A percentile compares a stretch with the other conserved stretches of the same genome.
Evolutionary conservation across 2,329 filamentous ascomycete genomes (phyloP).

Genomic region (Phialocephala sp.): DNA sequence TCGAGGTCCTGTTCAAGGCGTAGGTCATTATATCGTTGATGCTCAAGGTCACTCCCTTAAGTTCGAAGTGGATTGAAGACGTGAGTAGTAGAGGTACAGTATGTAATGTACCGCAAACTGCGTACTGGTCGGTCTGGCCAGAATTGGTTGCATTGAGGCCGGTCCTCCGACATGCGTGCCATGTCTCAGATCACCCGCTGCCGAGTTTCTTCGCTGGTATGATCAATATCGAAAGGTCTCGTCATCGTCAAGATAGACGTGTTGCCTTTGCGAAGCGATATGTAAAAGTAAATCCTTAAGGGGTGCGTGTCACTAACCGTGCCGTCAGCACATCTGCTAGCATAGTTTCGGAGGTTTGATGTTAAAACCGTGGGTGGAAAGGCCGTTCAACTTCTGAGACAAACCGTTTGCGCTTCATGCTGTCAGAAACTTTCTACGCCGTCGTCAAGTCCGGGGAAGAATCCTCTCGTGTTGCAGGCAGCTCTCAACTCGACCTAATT

Average conservation of each 20-base stretch:
- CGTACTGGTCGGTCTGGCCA: too few species aligned
- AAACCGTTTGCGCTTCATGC: background rate
- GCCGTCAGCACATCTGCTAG: background rate
- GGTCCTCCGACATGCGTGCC: too few species aligned
- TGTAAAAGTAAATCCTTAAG: background rate
- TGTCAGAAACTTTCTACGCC: background rate
- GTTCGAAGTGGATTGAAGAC: too few species aligned
- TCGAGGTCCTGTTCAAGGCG: too few species aligned
- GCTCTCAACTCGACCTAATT: background rate
- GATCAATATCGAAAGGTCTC: background rate
- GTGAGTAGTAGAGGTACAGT: too few species aligned
- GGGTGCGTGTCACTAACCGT: background rate
- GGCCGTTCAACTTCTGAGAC: background rate
- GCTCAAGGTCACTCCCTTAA: too few species aligned
- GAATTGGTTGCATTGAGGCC: too few species aligned
- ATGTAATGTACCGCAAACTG: too few species aligned
- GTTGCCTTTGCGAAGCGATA: background rate
- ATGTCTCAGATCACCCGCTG: too few species aligned
- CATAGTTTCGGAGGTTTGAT: background rate
- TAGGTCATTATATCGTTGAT: too few species aligned
- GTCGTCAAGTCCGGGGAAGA: background rate
- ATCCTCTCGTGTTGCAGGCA: constrained; percentile 4
- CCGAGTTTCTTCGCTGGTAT: too few species aligned
- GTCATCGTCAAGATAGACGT: background rate
- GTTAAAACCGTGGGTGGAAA: background rate